These are phyloP conservation scores for Dianthus caryophyllus DNA, from an alignment of 148 eudicot species.

Conservation along the genomic window DNA sequence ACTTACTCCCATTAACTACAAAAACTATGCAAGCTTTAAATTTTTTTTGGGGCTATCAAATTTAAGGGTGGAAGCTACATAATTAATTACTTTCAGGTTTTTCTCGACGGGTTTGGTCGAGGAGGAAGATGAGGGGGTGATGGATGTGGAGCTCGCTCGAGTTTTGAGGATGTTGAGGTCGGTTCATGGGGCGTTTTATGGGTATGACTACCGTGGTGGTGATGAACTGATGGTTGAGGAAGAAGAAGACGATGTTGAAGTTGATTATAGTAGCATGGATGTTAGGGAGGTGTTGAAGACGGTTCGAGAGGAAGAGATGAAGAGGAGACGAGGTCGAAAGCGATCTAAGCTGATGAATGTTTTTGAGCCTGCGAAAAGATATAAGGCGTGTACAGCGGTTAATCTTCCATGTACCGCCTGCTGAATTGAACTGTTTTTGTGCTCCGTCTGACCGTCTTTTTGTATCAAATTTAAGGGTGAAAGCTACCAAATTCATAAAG, in stretches of 20 bases:
- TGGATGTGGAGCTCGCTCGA: conserved; percentile 20
- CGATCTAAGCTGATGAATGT: not conserved
- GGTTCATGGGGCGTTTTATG: conserved; percentile 16
- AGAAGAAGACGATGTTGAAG: not conserved
- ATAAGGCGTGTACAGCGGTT: not conserved
- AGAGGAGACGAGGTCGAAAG: not conserved
- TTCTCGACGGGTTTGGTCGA: not conserved
- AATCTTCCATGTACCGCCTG: not conserved
- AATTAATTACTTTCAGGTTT: not conserved
- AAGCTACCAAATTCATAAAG: too few species aligned
- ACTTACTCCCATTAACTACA: too few species aligned
- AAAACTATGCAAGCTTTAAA: too few species aligned
- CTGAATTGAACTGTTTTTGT: not conserved
- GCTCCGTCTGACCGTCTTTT: too few species aligned
- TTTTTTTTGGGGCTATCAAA: too few species aligned
- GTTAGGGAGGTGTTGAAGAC: not conserved
- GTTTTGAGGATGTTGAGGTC: not conserved
- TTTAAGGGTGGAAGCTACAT: too few species aligned
- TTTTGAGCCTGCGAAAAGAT: not conserved
- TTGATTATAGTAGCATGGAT: not conserved
- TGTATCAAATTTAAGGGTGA: too few species aligned
- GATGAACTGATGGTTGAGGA: not conserved
- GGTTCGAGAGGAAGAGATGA: not conserved
- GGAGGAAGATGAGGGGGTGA: not conserved
- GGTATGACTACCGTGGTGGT: not conserved